Base-by-base conservation (phyloP, 2,329 filamentous ascomycete genomes). In the Pyricularia pennisetigena region DNA sequence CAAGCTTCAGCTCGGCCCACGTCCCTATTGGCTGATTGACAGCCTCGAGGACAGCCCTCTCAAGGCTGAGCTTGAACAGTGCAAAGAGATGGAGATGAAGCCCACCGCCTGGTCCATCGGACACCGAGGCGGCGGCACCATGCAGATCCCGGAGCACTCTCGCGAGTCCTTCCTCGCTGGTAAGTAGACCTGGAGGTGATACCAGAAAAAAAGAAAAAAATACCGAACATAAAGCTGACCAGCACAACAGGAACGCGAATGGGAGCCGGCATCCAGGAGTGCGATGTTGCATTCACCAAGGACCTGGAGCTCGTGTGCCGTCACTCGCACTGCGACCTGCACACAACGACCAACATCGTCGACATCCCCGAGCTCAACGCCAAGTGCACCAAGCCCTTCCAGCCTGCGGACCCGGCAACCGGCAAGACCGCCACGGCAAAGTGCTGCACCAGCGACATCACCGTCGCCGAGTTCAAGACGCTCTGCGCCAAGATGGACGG, bases 401-500 rank as follows among this genome's bases (percentile, higher is more conserved):
- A 76, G n/a, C 85, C 88, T 0, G 83, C 86, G 4, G 32, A 67
- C 59, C 30, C 30, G 23, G 76, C 76, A 20, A 78, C 81, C 70
- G 85, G 82, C 67, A 77, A 76, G 5, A 73, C 80, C 0, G 89
- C 89, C 1, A 81, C 79, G 20, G 89, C 88, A 14, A 85, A 85
- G 71, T 92, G 89, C 81, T 92, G 89, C 81, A 91, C 89, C 2
- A 87, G 83, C 72, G 90, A 92, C 74, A 85, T 92, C 73, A 91
- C 89, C 0, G 78, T 89, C 49, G 81, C 81, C 64, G 90, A 92
- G 77, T 91, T 86, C 81, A 86, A 87, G 76, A 80, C 82, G 5
- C 83, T 92, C 5, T 92, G 89, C 78, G 84, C 84, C 73, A 91
- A 90, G 78, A 90, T 90, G 87, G 89, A 92, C 73, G 85, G 85